Percentiles rank a stretch among this genome's conserved stretches.
Conservation (phyloP, 139 green algal species). For the Asterochloris sp. region DNA sequence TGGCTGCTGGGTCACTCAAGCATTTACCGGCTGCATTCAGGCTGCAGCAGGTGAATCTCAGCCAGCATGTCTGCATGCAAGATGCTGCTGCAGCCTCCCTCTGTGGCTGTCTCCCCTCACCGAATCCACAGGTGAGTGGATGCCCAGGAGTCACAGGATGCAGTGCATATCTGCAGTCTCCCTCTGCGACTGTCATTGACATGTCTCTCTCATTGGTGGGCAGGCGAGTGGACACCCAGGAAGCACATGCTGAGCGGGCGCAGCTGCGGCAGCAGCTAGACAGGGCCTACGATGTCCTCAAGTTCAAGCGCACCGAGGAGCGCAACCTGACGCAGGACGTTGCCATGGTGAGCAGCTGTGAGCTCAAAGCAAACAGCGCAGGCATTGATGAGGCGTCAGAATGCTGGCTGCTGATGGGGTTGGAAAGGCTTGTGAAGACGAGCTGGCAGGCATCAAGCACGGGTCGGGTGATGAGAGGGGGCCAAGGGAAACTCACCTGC, state of each 20-base stretch:
- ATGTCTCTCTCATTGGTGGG: not conserved
- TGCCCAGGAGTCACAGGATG: too few relatives aligned
- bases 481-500: not conserved
- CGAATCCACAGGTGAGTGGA: too few relatives aligned
- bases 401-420: not conserved
- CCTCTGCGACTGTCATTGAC: too few relatives aligned
- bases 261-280: constrained; percentile 30
- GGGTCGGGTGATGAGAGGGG: not conserved
- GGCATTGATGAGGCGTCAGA: not conserved
- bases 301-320: constrained; percentile 40
- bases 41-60: too few relatives aligned
- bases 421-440: not conserved
- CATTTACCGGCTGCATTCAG: too few relatives aligned
- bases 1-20: too few relatives aligned
- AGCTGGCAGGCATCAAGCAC: not conserved
- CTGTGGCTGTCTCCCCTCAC: too few relatives aligned
- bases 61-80: too few relatives aligned
- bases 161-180: too few relatives aligned
- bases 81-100: too few relatives aligned
- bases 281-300: constrained; percentile 38
- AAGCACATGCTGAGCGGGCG: constrained; percentile 12
- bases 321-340: constrained; percentile 29
- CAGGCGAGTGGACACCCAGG: constrained; percentile 20
- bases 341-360: constrained; percentile 4
- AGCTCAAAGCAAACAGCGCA: not conserved